phyloP scores from a whole-genome alignment of 75 land plant genomes.

The Gnetum montanum region DNA sequence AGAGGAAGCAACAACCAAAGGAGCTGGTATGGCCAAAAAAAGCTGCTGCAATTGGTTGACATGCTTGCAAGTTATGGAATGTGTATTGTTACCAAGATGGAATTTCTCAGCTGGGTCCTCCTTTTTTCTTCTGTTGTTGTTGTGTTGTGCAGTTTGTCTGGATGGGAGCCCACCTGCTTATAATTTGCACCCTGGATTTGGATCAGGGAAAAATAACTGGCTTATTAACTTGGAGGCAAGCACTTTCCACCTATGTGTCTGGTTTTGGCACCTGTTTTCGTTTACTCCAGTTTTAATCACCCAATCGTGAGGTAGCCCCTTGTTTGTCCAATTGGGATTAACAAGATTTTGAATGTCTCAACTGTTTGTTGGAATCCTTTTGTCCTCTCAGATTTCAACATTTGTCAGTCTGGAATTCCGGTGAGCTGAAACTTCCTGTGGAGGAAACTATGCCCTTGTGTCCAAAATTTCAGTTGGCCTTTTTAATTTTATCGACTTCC shows the following conservation, averaged over 20 bases:
- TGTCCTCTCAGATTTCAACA: not conserved
- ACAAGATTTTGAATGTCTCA: not conserved
- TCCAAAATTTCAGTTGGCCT: too few species aligned
- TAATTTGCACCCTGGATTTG: constrained; percentile 60
- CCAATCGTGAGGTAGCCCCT: too few species aligned
- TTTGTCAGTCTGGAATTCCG: not conserved
- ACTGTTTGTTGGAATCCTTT: not conserved
- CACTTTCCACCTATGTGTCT: not conserved
- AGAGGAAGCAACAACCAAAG: not conserved
- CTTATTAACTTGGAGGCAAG: constrained; percentile 70
- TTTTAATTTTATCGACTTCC: too few species aligned
- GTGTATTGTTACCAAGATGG: not conserved
- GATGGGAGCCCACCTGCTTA: constrained; percentile 88
- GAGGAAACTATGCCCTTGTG: too few species aligned
- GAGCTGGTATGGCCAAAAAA: not conserved
- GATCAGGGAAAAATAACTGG: constrained; percentile 69
- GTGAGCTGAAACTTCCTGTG: too few species aligned
- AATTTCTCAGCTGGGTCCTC: not conserved
- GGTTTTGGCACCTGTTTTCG: not conserved
- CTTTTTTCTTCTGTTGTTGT: not conserved
- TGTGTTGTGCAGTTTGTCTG: constrained; percentile 2
- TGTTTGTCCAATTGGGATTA: too few species aligned
- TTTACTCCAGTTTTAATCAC: too few species aligned
- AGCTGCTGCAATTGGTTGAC: not conserved
- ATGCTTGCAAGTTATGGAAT: not conserved